Evolutionary conservation across 2,329 filamentous ascomycete genomes (phyloP), one percentile per base, ranked within the genome.

Genomic region (Xylaria hypoxylon): DNA sequence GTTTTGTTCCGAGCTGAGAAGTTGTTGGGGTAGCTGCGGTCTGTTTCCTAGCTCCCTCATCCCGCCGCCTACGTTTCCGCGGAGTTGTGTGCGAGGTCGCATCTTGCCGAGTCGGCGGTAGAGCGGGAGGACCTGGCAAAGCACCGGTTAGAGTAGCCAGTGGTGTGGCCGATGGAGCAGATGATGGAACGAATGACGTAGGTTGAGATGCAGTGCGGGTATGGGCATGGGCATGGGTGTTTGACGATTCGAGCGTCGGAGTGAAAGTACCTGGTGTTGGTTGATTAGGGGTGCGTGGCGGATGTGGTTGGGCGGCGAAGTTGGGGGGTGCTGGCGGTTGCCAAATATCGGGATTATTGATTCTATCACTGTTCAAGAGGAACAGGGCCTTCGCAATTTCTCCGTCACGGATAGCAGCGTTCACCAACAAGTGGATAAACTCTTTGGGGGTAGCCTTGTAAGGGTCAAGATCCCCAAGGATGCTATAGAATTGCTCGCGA

Each of bases 381-480:
- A 59, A 10, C 24, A 73, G 59, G 2, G 65, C 56, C 7, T 63
- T 48, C 6, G 64, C 65, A 28, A 70, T 64, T 44, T 71, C 68
- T 13, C n/a, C 15, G 44, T 73, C 66, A 15, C 63, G 67, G 50
- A 71, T 59, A 0, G 69, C 70, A 19, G 72, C 69, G 26, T 64
- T 64, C 1, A 69, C 66, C n/a, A 73, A 47, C n/a, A 73, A 47
- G 50, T 71, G 61, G 19, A 73, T 67, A 26, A 73, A 73, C 40
- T 71, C 67, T 50, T 62, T 68, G 2, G 71, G 71, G 0, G 69
- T 69, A 6, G 31, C 52, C 33, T 50, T 68, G 35, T 67, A 67
- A 2, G 68, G 68, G 51, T 72, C 70, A 13, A 72, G 62, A 8
- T 65, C 67, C 3, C 53, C 26, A n/a, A 72, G 62, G 28, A 71